phyloP scores from a whole-genome alignment of 202 grass and related monocot genomes.

The Setaria italica region DNA sequence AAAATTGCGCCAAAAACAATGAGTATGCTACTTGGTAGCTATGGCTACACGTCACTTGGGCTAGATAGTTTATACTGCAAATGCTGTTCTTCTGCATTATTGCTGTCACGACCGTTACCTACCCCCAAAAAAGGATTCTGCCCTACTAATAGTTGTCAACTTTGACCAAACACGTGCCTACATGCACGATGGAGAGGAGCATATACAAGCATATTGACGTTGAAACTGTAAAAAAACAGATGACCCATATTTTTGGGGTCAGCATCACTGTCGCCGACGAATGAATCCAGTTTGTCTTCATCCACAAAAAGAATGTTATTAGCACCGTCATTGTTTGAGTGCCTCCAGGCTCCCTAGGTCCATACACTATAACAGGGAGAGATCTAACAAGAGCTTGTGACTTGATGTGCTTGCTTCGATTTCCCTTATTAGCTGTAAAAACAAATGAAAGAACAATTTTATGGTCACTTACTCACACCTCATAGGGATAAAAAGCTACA shows the following conservation, averaged over 20 bases:
- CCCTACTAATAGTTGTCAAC: neutral
- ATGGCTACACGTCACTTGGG: neutral
- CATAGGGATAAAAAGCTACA: neutral
- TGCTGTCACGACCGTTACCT: neutral
- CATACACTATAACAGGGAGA: too few species aligned
- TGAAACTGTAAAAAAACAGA: too few species aligned
- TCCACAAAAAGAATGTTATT: too few species aligned
- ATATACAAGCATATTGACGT: too few species aligned
- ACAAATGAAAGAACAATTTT: neutral
- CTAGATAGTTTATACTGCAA: neutral
- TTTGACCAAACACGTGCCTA: neutral
- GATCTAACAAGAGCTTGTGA: neutral
- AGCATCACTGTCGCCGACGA: too few species aligned
- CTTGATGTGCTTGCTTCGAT: neutral
- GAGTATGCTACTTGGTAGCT: neutral
- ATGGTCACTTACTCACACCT: neutral
- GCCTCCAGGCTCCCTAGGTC: too few species aligned
- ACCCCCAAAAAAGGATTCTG: neutral
- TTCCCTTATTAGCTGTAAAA: neutral
- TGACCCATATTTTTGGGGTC: too few species aligned
- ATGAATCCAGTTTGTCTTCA: too few species aligned
- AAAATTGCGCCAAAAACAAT: neutral
- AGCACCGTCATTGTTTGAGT: too few species aligned
- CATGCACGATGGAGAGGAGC: too few species aligned
- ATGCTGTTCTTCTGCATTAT: neutral